phyloP scores from a whole-genome alignment of 2,329 filamentous ascomycete species.

The Colletotrichum magnum region DNA sequence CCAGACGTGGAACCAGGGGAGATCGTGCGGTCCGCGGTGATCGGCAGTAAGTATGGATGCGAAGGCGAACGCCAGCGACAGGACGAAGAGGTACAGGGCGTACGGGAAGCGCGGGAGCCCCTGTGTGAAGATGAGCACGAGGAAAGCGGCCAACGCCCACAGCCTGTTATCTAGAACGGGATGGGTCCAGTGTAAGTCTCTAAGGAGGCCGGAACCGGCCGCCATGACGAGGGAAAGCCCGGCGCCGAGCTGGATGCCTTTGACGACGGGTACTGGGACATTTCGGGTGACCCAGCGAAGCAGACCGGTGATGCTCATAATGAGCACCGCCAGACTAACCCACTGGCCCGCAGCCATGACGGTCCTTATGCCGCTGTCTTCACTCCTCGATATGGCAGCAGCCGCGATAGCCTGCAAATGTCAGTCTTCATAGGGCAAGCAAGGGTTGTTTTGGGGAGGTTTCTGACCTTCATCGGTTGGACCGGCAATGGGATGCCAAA shows the following conservation, averaged over 20 bases:
- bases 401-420: slow-evolving; percentile 81
- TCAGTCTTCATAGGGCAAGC: neutral
- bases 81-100: slow-evolving; percentile 78
- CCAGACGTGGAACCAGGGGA: slow-evolving; percentile 73
- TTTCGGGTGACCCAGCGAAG: slow-evolving; percentile 79
- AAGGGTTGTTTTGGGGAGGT: neutral
- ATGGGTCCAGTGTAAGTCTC: slow-evolving; percentile 76
- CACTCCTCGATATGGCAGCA: slow-evolving; percentile 82
- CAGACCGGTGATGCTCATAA: slow-evolving; percentile 86
- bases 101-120: slow-evolving; percentile 79
- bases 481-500: slow-evolving; percentile 94
- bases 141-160: slow-evolving; percentile 82
- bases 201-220: slow-evolving; percentile 78
- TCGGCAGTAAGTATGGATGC: slow-evolving; percentile 51
- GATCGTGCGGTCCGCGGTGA: slow-evolving; percentile 44
- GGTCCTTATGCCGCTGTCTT: slow-evolving; percentile 65
- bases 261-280: slow-evolving; percentile 89
- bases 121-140: slow-evolving; percentile 78
- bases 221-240: slow-evolving; percentile 87
- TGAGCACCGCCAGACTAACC: slow-evolving; percentile 79
- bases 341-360: slow-evolving; percentile 85
- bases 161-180: slow-evolving; percentile 83
- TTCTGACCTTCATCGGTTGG: slow-evolving; percentile 81
- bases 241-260: slow-evolving; percentile 94
- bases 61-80: slow-evolving; percentile 77